Conservation (phyloP, 2,329 filamentous ascomycete species). For the Penicillium psychrosexuale region DNA sequence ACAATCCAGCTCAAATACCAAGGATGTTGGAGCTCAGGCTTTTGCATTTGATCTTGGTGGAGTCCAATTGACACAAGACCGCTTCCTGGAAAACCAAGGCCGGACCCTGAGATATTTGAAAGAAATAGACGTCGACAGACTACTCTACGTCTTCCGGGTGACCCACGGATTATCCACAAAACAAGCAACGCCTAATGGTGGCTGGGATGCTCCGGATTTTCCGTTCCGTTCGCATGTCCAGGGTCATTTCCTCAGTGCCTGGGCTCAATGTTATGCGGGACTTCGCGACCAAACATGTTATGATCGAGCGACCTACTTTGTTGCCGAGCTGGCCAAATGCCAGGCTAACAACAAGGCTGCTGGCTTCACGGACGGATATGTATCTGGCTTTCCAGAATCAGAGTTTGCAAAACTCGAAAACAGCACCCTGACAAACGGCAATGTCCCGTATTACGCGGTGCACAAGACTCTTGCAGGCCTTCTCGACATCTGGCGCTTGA, state of each 20-base stretch:
- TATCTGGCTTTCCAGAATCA: neutral
- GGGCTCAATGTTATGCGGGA: slow-evolving; percentile 50
- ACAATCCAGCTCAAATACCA: neutral
- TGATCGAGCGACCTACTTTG: slow-evolving; percentile 47
- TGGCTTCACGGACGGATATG: neutral
- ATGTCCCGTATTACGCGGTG: neutral
- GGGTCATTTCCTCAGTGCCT: slow-evolving; percentile 52
- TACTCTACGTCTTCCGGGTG: slow-evolving; percentile 39
- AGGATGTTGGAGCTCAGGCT: neutral
- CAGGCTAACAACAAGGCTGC: neutral
- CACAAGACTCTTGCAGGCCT: neutral
- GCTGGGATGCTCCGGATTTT: slow-evolving; percentile 55
- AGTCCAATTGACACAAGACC: slow-evolving; percentile 13
- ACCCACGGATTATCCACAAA: slow-evolving; percentile 50
- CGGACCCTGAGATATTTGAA: slow-evolving; percentile 48
- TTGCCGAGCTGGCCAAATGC: slow-evolving; percentile 21
- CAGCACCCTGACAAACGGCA: neutral
- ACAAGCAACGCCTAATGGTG: slow-evolving; percentile 47
- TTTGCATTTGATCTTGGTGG: slow-evolving; percentile 3
- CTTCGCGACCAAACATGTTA: slow-evolving; percentile 45
- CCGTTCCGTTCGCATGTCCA: slow-evolving; percentile 54
- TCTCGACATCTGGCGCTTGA: neutral
- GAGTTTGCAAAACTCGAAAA: neutral
- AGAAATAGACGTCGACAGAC: neutral
- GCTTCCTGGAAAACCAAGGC: slow-evolving; percentile 47